These are phyloP conservation scores for Phytophthora tubulina DNA, from an alignment of 352 stramenopile genomes.

Conservation along the genomic window DNA sequence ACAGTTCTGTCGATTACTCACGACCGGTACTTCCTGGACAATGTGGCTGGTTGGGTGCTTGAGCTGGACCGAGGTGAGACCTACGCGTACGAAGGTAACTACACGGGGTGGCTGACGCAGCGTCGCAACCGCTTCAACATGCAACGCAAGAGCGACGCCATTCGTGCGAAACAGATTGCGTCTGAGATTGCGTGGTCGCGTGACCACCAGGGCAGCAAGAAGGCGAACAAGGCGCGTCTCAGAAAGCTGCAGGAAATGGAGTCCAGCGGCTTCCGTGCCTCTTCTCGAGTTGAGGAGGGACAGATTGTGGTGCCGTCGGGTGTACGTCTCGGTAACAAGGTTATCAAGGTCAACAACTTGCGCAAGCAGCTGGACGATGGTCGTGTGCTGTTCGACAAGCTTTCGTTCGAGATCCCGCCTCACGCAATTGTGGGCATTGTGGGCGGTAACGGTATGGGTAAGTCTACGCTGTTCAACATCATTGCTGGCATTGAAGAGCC, in stretches of 20 bases:
- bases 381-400: constrained; percentile 93
- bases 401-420: constrained; percentile 95
- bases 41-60: constrained; percentile 97
- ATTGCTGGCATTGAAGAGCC: constrained; percentile 92
- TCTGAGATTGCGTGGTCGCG: constrained; percentile 96
- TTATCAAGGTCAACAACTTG: constrained; percentile 88
- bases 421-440: constrained; percentile 97
- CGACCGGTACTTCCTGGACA: constrained; percentile 99
- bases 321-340: constrained; percentile 93
- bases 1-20: constrained; percentile 99
- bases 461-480: constrained; percentile 97
- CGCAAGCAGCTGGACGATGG: constrained; percentile 77
- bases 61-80: constrained; percentile 97
- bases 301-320: constrained; percentile 94
- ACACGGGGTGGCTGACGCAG: constrained; percentile 96
- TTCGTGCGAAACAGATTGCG: constrained; percentile 92
- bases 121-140: constrained; percentile 95
- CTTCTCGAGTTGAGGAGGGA: constrained; percentile 78
- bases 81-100: constrained; percentile 99
- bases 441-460: constrained; percentile 98
- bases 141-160: constrained; percentile 94
- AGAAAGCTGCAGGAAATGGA: constrained; percentile 95
- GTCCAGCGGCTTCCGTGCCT: constrained; percentile 56
- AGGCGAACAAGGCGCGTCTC: constrained; percentile 93
- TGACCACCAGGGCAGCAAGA: constrained; percentile 84